Percentiles rank a stretch among this genome's conserved stretches.
Evolutionary conservation across 2,329 filamentous ascomycete species (phyloP).

Genomic region (Talaromyces sp.): DNA sequence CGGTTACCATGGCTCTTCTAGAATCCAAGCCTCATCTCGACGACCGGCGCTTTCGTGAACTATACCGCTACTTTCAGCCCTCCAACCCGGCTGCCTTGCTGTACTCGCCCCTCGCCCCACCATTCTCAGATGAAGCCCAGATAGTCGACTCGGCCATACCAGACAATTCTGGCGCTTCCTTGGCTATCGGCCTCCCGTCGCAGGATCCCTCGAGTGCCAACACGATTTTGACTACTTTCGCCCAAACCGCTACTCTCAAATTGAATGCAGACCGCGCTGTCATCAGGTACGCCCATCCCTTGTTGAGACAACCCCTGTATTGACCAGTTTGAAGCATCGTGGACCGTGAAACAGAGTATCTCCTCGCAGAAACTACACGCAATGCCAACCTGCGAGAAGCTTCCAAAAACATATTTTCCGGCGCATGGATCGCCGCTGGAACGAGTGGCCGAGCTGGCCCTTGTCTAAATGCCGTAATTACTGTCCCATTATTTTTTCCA

Average conservation of each 20-base stretch:
- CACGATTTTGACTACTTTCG: constrained; percentile 30
- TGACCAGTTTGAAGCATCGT: constrained; percentile 30
- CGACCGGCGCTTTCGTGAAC: constrained; percentile 31
- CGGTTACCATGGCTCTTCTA: background rate
- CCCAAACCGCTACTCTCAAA: constrained; percentile 30
- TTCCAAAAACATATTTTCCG: background rate
- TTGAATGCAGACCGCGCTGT: constrained; percentile 33
- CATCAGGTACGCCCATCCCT: constrained; percentile 23
- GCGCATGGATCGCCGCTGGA: background rate
- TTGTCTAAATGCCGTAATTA: background rate
- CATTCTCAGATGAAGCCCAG: constrained; percentile 7
- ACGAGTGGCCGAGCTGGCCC: background rate
- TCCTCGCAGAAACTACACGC: constrained; percentile 48
- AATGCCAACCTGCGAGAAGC: constrained; percentile 34
- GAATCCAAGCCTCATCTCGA: constrained; percentile 18
- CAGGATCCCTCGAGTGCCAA: constrained; percentile 26
- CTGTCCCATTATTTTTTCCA: background rate
- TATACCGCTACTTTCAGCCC: constrained; percentile 38
- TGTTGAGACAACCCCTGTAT: background rate
- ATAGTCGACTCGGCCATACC: constrained; percentile 3
- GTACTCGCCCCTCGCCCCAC: constrained; percentile 15
- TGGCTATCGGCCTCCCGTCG: constrained; percentile 12
- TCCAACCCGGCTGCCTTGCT: constrained; percentile 17
- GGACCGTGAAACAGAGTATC: constrained; percentile 45
- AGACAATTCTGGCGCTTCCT: constrained; percentile 6